Conservation (phyloP, 352 stramenopile species). For the Globisporangium ultimum region DNA sequence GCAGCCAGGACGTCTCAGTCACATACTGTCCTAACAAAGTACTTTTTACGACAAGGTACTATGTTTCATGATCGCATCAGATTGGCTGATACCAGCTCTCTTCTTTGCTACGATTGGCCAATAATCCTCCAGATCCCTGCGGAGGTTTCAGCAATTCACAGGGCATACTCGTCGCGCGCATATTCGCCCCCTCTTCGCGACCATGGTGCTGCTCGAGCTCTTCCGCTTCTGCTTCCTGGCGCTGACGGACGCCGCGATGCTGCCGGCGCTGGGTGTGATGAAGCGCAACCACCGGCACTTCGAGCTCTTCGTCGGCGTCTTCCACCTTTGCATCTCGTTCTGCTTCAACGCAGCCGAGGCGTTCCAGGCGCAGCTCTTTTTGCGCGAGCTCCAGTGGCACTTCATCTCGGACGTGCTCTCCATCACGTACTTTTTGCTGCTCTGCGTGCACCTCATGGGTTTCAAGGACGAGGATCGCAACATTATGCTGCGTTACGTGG, state of each 20-base stretch:
- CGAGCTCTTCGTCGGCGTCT: conserved; percentile 85
- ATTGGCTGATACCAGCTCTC: no score
- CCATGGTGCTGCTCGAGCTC: conserved; percentile 40
- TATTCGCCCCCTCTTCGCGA: no score
- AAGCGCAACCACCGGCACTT: conserved; percentile 83
- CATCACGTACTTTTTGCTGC: conserved; percentile 81
- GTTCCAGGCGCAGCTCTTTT: conserved; percentile 61
- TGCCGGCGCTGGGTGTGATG: conserved; percentile 78
- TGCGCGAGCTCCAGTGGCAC: conserved; percentile 76
- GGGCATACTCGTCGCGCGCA: conserved; percentile 1
- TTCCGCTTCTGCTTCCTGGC: conserved; percentile 67
- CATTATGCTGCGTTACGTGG: conserved; percentile 82
- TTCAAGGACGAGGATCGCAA: conserved; percentile 80
- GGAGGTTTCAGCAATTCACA: background rate
- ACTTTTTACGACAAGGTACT: no score
- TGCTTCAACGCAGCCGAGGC: conserved; percentile 82
- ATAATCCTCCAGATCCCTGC: background rate
- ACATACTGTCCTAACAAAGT: no score
- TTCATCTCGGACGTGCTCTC: conserved; percentile 87
- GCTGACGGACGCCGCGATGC: conserved; percentile 70
- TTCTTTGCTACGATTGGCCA: conserved; percentile 2
- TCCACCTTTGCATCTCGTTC: conserved; percentile 79
- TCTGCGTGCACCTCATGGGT: conserved; percentile 85
- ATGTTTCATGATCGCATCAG: no score
- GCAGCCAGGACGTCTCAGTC: no score